Percentiles rank a stretch among this genome's conserved stretches.
phyloP scores from a whole-genome alignment of 23 red algal genomes.

The Pyropia haitanensis region DNA sequence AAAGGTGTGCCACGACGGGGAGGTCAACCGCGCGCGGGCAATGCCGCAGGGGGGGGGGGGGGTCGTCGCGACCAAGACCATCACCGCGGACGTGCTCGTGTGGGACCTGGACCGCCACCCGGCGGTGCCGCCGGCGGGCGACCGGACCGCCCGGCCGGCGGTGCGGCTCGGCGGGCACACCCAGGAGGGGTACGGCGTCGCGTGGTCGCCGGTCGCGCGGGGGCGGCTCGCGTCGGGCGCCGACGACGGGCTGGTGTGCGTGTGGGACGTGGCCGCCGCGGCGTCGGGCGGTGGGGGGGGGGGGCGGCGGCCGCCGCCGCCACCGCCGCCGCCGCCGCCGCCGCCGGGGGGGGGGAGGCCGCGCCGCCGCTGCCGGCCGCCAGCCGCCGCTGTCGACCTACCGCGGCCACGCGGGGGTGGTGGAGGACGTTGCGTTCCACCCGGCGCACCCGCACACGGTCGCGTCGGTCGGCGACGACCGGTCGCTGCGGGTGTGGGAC shows the following conservation, averaged over 20 bases:
- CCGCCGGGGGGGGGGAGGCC: constrained; percentile 27
- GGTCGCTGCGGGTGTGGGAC: constrained; percentile 83
- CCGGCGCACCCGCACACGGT: constrained; percentile 41
- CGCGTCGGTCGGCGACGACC: constrained; percentile 82
- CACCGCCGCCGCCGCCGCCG: not conserved
- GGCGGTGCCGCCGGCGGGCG: constrained; percentile 53
- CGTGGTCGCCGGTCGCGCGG: constrained; percentile 37
- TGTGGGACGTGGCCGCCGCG: constrained; percentile 41
- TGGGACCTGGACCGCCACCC: constrained; percentile 83
- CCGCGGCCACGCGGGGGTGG: constrained; percentile 67
- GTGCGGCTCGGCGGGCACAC: constrained; percentile 62
- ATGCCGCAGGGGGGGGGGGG: constrained; percentile 78
- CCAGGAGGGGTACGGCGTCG: constrained; percentile 88
- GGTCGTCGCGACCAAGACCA: constrained; percentile 89
- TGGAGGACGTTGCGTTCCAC: constrained; percentile 91
- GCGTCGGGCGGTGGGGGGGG: too few relatives aligned
- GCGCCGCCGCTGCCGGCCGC: too few relatives aligned
- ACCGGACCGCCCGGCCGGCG: constrained; percentile 67
- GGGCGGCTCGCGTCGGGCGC: constrained; percentile 59
- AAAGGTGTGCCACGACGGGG: constrained; percentile 97
- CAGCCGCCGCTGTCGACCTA: constrained; percentile 47
- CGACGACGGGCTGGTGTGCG: constrained; percentile 76
- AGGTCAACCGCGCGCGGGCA: constrained; percentile 95
- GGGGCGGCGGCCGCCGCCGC: too few relatives aligned
- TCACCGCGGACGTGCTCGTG: constrained; percentile 58